These are phyloP conservation scores for Lachancea sp. DNA, from an alignment of 805 yeast species.

Conservation along the genomic window DNA sequence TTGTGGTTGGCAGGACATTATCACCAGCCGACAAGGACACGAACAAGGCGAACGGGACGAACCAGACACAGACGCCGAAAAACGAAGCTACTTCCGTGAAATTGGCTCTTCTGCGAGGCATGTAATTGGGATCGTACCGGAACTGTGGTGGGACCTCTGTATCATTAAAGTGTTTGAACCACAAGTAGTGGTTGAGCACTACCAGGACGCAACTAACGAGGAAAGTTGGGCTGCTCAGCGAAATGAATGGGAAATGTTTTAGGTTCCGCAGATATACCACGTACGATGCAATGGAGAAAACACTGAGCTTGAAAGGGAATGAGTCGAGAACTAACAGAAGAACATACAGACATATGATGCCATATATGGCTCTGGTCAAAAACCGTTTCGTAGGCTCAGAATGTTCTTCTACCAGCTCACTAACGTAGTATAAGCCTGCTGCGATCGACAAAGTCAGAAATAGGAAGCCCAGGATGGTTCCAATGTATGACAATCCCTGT, in stretches of 20 bases:
- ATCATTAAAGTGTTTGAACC: constrained; percentile 83
- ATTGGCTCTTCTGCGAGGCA: constrained; percentile 64
- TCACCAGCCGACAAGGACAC: constrained; percentile 91
- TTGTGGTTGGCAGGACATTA: constrained; percentile 62
- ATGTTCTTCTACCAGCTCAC: constrained; percentile 91
- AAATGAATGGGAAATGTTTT: constrained; percentile 75
- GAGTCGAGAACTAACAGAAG: constrained; percentile 67
- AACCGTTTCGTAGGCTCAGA: constrained; percentile 75
- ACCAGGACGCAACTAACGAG: constrained; percentile 67
- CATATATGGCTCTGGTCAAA: constrained; percentile 55
- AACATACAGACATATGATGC: constrained; percentile 47
- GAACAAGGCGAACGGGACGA: constrained; percentile 86
- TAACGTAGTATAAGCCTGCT: constrained; percentile 82
- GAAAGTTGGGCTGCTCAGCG: constrained; percentile 65
- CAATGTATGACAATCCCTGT: constrained; percentile 51
- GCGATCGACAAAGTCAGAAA: constrained; percentile 67
- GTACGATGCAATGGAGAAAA: constrained; percentile 67
- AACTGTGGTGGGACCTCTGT: constrained; percentile 58
- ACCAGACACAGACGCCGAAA: constrained; percentile 90
- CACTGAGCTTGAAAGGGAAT: constrained; percentile 63
- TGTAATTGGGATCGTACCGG: constrained; percentile 51
- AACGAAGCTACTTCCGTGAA: constrained; percentile 92
- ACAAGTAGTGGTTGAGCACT: constrained; percentile 71
- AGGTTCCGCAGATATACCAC: constrained; percentile 71
- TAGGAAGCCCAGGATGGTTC: constrained; percentile 54